Percentiles rank a stretch among this genome's conserved stretches.
These are phyloP conservation scores for Termitomyces sp. DNA, from an alignment of 768 basidiomycete species.

Conservation along the genomic window DNA sequence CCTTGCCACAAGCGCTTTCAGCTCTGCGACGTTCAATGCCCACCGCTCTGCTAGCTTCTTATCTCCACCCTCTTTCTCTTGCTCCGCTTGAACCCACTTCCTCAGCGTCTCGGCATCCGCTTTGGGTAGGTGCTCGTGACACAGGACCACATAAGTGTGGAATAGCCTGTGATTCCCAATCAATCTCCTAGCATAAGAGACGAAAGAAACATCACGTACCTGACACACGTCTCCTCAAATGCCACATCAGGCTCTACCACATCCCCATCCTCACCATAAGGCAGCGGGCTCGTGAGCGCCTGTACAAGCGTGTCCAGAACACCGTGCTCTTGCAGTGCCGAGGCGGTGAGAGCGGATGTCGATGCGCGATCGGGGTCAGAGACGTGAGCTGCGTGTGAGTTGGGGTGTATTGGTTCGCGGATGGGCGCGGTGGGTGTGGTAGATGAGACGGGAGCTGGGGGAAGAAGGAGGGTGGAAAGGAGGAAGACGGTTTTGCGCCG, in stretches of 20 bases:
- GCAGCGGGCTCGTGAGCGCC: constrained; percentile 50
- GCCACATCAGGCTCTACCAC: constrained; percentile 49
- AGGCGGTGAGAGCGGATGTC: constrained; percentile 44
- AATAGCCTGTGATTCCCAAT: not conserved
- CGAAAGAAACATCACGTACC: constrained; percentile 28
- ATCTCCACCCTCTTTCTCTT: constrained; percentile 2
- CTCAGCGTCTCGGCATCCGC: not conserved
- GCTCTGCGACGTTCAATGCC: not conserved
- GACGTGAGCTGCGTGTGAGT: constrained; percentile 67
- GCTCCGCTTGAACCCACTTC: not conserved
- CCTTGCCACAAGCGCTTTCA: not conserved
- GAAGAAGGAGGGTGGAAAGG: constrained; percentile 63
- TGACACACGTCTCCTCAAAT: constrained; percentile 60
- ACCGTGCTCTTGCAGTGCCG: constrained; percentile 41
- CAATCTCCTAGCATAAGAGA: not conserved
- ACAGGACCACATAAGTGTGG: not conserved
- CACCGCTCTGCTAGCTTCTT: constrained; percentile 5
- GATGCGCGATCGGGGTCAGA: constrained; percentile 46
- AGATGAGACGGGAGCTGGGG: constrained; percentile 25
- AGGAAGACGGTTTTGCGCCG: constrained; percentile 80
- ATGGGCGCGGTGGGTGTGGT: constrained; percentile 17
- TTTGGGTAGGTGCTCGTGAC: not conserved
- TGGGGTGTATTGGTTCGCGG: constrained; percentile 49
- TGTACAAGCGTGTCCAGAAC: constrained; percentile 48
- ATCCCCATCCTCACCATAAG: constrained; percentile 67